Percentiles rank a stretch among this genome's conserved stretches.
These are phyloP conservation scores for Trichosporon coremiiforme DNA, from an alignment of 1,284 basidiomycete species.

Conservation along the genomic window DNA sequence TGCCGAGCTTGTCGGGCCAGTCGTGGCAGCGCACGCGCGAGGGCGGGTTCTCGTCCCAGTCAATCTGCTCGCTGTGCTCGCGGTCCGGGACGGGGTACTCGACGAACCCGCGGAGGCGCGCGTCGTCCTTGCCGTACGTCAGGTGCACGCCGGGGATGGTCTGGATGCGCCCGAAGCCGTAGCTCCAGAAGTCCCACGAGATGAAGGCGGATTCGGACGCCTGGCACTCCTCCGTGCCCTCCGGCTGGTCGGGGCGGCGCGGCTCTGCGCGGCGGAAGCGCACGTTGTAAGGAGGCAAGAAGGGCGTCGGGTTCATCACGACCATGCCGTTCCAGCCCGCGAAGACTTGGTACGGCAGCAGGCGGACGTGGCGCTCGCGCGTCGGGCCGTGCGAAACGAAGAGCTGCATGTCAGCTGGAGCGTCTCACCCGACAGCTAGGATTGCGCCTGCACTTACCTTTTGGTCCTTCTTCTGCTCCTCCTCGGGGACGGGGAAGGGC, in stretches of 20 bases:
- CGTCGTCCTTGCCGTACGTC: constrained; percentile 54
- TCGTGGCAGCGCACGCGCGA: constrained; percentile 42
- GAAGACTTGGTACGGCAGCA: constrained; percentile 57
- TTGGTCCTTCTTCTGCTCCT: constrained; percentile 49
- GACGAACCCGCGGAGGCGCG: constrained; percentile 46
- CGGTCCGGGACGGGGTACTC: constrained; percentile 40
- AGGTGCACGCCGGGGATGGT: constrained; percentile 54
- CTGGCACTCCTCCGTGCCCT: constrained; percentile 47
- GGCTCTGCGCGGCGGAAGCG: constrained; percentile 46
- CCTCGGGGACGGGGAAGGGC: constrained; percentile 53
- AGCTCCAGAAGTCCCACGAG: constrained; percentile 57
- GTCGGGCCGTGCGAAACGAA: constrained; percentile 48
- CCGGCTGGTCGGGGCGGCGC: constrained; percentile 30
- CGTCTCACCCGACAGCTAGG: too few relatives aligned
- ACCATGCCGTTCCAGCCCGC: constrained; percentile 64
- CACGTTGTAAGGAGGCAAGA: constrained; percentile 50
- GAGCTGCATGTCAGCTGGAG: constrained; percentile 38
- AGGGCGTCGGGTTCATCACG: constrained; percentile 51
- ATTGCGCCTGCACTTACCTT: constrained; percentile 51
- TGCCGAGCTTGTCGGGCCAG: constrained; percentile 49
- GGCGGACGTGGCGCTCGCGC: constrained; percentile 43
- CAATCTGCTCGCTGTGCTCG: constrained; percentile 35
- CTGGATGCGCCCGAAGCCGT: constrained; percentile 51
- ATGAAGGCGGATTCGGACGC: constrained; percentile 51
- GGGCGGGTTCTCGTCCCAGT: constrained; percentile 44